Conservation (phyloP, 139 green algal genomes). For the Chlorella sp. region DNA sequence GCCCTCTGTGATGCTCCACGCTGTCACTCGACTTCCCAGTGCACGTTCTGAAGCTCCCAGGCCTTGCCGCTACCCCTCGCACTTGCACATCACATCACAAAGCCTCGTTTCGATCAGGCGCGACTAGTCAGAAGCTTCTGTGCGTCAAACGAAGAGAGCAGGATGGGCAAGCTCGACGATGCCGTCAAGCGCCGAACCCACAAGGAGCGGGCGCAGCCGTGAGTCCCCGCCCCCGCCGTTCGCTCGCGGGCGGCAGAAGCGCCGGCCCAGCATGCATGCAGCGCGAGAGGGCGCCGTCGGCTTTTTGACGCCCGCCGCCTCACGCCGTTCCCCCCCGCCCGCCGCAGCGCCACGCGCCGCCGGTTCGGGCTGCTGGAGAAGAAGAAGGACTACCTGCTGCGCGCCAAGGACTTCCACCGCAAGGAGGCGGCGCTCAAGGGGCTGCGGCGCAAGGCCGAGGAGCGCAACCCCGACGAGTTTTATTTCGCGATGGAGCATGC, state of each 20-base stretch:
- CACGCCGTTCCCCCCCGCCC: not conserved
- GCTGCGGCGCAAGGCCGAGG: slow-evolving; percentile 88
- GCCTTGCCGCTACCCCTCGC: no score
- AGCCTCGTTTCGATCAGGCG: no score
- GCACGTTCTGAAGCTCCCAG: no score
- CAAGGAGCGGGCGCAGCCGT: slow-evolving; percentile 96
- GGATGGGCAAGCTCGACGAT: no score
- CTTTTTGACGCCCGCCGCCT: not conserved
- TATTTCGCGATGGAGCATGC: slow-evolving; percentile 97
- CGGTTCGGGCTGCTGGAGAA: slow-evolving; percentile 94
- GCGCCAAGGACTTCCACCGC: slow-evolving; percentile 91
- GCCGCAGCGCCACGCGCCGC: slow-evolving; percentile 50
- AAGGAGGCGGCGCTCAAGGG: slow-evolving; percentile 93
- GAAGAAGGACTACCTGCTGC: slow-evolving; percentile 95
- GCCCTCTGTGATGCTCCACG: no score
- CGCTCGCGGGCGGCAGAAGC: not conserved
- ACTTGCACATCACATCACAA: no score
- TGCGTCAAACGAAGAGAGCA: no score
- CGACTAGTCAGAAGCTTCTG: no score
- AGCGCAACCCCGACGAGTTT: slow-evolving; percentile 98
- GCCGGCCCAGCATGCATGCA: not conserved
- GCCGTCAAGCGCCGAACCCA: slow-evolving; percentile 93
- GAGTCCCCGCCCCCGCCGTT: slow-evolving; percentile 36
- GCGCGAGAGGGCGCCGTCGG: not conserved
- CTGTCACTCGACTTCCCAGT: no score